phyloP scores from a whole-genome alignment of 176 grass and related monocot genomes.

The Triticum turgidum region DNA sequence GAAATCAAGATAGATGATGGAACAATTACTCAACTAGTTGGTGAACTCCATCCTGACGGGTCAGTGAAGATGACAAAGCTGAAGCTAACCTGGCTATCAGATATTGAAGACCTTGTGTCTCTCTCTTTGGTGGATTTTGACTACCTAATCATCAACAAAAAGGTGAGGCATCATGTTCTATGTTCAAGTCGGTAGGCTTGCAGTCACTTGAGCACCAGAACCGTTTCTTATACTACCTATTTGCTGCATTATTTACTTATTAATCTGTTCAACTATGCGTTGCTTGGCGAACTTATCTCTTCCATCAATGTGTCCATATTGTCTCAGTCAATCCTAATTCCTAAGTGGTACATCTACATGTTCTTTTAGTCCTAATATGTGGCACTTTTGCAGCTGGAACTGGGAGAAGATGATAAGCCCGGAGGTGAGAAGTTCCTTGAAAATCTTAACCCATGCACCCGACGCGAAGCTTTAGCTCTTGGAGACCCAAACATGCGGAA shows the following conservation, averaged over 20 bases:
- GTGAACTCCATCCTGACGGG: conserved; percentile 77
- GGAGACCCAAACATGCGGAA: conserved; percentile 77
- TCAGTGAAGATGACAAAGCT: conserved; percentile 87
- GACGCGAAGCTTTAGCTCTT: conserved; percentile 61
- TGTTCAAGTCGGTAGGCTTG: not conserved
- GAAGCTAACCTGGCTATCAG: conserved; percentile 87
- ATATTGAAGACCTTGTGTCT: conserved; percentile 65
- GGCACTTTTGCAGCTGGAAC: conserved; percentile 49
- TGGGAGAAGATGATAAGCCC: conserved; percentile 55
- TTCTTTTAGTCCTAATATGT: not conserved
- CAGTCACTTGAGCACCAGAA: not conserved
- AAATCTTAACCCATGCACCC: conserved; percentile 70
- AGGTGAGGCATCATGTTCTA: conserved; percentile 40
- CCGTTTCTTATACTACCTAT: not conserved
- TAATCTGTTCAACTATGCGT: not conserved
- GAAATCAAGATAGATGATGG: conserved; percentile 70
- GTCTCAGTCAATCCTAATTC: not conserved
- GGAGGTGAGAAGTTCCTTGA: conserved; percentile 49
- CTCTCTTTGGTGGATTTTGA: conserved; percentile 81
- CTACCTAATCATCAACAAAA: conserved; percentile 86
- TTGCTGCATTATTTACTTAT: not conserved
- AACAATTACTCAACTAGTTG: conserved; percentile 56
- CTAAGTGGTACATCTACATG: not conserved
- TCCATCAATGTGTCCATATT: not conserved
- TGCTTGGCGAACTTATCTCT: not conserved